A percentile compares a stretch with the other conserved stretches of the same genome.
Evolutionary conservation across 257 asterid species (phyloP).

Genomic region (Rehmannia glutinosa): DNA sequence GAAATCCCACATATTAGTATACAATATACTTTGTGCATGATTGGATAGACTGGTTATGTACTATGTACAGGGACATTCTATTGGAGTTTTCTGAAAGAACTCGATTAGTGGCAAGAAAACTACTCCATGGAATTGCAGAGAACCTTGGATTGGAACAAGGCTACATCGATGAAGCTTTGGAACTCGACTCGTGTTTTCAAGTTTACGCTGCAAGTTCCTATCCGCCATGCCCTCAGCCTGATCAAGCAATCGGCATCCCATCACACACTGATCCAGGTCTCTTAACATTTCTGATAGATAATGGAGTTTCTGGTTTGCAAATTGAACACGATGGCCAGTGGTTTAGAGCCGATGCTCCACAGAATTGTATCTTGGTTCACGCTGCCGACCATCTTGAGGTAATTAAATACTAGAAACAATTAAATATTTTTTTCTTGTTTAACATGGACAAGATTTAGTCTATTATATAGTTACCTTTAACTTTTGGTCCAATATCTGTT

Average conservation of each 20-base stretch:
- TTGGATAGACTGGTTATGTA: no score
- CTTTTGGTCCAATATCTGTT: no score
- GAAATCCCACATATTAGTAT: constrained; percentile 26
- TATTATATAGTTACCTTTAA: no score
- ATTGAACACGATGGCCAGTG: constrained; percentile 37
- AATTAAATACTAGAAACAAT: no score
- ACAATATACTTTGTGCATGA: no score
- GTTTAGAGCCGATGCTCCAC: constrained; percentile 32
- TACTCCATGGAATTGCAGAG: constrained; percentile 24
- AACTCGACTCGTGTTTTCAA: constrained; percentile 33
- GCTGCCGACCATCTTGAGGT: constrained; percentile 47
- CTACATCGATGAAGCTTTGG: constrained; percentile 15
- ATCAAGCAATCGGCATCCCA: constrained; percentile 50
- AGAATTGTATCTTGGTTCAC: constrained; percentile 38
- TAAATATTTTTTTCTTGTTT: no score
- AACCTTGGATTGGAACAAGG: constrained; percentile 30
- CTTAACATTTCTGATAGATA: constrained; percentile 33
- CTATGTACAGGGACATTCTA: constrained; percentile 13
- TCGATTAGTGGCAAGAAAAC: constrained; percentile 16
- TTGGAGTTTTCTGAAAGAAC: constrained; percentile 25
- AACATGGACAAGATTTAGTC: no score
- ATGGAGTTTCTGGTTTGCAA: constrained; percentile 42
- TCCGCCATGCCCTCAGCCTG: constrained; percentile 43
- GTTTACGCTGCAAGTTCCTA: constrained; percentile 30
- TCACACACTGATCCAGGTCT: constrained; percentile 52